Evolutionary conservation across 2,329 filamentous ascomycete species (phyloP).

Genomic region (Septoria petroselini): DNA sequence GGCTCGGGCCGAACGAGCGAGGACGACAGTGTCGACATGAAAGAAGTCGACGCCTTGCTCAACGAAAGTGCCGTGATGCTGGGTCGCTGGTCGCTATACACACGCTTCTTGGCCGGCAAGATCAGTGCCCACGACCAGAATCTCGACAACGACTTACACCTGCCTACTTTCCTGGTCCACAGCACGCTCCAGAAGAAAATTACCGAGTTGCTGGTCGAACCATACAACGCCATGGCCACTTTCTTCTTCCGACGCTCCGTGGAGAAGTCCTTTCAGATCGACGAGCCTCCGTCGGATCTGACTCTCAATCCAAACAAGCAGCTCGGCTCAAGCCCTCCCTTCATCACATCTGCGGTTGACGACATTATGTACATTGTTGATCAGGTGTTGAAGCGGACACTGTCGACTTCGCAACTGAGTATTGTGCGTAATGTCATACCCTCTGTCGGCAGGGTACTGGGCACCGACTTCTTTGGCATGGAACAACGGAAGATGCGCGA

Average conservation of each 20-base stretch:
- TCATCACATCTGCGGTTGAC: slow-evolving; percentile 92
- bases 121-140: slow-evolving; percentile 49
- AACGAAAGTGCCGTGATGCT: slow-evolving; percentile 91
- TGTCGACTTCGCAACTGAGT: slow-evolving; percentile 78
- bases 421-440: slow-evolving; percentile 76
- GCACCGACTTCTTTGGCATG: slow-evolving; percentile 92
- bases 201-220: slow-evolving; percentile 65
- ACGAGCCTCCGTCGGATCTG: slow-evolving; percentile 78
- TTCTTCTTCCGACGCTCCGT: slow-evolving; percentile 97
- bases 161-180: slow-evolving; percentile 72
- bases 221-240: slow-evolving; percentile 88
- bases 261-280: slow-evolving; percentile 95
- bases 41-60: slow-evolving; percentile 83
- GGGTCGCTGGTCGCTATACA: slow-evolving; percentile 87
- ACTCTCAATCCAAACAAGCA: slow-evolving; percentile 70
- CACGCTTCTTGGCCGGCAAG: slow-evolving; percentile 82
- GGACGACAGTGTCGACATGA: slow-evolving; percentile 94
- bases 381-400: slow-evolving; percentile 78
- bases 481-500: slow-evolving; percentile 96
- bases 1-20: slow-evolving; percentile 64
- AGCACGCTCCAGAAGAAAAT: slow-evolving; percentile 82
- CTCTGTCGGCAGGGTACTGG: slow-evolving; percentile 73
- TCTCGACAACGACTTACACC: slow-evolving; percentile 47
- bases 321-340: slow-evolving; percentile 75
- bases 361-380: slow-evolving; percentile 99